Evolutionary conservation across 768 basidiomycete genomes (phyloP), one percentile per base, ranked within the genome.

Genomic region (Pleurotus eryngii): DNA sequence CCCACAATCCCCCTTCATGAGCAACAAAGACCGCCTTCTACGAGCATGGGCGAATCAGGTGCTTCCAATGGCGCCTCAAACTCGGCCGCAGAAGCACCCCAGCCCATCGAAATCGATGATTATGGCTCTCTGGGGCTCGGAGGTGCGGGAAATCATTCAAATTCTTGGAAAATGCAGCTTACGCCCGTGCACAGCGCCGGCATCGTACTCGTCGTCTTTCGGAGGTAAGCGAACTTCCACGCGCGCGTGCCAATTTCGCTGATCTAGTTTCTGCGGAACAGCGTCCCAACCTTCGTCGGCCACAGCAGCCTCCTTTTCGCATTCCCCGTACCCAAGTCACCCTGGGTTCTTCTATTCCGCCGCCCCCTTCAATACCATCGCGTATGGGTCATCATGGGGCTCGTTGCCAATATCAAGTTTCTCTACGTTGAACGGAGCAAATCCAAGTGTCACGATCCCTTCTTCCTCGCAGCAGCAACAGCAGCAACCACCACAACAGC

Each of bases 401-500:
- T 49, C 70, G 43, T 72, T 90, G 1, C 89, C 89, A 0, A 68
- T 91, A 26, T 90, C 89, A 12, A 84, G 72, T 58, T 91, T 90
- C 59, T 91, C 90, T n/a, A 83, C 84, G 46, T 71, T 90, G 48
- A 89, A 90, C 67, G 88, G 87, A 14, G 87, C 89, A n/a, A 88
- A 86, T 9, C 81, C 74, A 1, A 70, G 78, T 14, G 69, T 77
- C 35, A 65, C 76, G 9, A 50, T 73, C 6, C 58, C 74, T 4
- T 55, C 68, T 15, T 60, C 72, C 1, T 68, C 65, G 49, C 45
- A 59, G 20, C 64, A 62, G 46, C 56, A 61, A 38, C 67, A 60
- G 38, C 68, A 63, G 35, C 60, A 66, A 39, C 63, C 62, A 49
- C 60, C 59, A 14, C 64, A 59, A 38, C 46, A 54, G 51, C 58